Percentiles rank a stretch among this genome's conserved stretches.
Conservation (phyloP, 2,329 filamentous ascomycete genomes). For the Alternaria panax region DNA sequence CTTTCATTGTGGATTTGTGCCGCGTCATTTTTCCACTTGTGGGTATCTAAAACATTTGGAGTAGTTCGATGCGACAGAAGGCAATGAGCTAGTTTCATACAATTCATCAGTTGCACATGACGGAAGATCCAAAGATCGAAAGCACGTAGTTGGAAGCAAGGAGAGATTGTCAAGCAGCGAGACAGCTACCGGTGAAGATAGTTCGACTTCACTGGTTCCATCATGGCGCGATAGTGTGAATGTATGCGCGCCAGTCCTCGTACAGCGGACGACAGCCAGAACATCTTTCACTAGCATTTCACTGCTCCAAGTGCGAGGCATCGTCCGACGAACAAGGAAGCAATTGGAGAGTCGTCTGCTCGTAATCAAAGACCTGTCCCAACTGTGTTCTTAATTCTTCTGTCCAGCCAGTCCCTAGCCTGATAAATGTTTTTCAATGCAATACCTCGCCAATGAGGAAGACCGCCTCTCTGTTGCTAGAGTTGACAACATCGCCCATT, state of each 20-base stretch:
- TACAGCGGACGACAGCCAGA: neutral
- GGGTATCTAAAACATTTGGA: fast-evolving
- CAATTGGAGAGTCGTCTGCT: neutral
- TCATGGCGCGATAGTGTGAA: neutral
- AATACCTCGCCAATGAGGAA: too few species aligned
- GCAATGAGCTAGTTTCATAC: neutral
- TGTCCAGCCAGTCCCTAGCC: too few species aligned
- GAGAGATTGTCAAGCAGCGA: neutral
- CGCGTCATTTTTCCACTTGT: neutral
- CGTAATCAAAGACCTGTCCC: neutral
- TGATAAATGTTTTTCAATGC: too few species aligned
- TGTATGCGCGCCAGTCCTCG: too few species aligned
- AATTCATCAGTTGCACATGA: fast-evolving
- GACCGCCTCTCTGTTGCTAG: too few species aligned
- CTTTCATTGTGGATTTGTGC: neutral
- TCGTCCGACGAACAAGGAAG: neutral
- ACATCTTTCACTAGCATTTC: neutral
- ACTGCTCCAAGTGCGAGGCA: neutral
- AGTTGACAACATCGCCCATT: too few species aligned
- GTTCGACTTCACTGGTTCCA: too few species aligned
- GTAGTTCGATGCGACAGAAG: too few species aligned
- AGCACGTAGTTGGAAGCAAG: fast-evolving
- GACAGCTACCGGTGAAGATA: too few species aligned
- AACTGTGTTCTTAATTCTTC: fast-evolving
- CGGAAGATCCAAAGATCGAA: neutral